Base-by-base conservation (phyloP, 495 filamentous ascomycete species). In the Diplogelasinospora grovesii region DNA sequence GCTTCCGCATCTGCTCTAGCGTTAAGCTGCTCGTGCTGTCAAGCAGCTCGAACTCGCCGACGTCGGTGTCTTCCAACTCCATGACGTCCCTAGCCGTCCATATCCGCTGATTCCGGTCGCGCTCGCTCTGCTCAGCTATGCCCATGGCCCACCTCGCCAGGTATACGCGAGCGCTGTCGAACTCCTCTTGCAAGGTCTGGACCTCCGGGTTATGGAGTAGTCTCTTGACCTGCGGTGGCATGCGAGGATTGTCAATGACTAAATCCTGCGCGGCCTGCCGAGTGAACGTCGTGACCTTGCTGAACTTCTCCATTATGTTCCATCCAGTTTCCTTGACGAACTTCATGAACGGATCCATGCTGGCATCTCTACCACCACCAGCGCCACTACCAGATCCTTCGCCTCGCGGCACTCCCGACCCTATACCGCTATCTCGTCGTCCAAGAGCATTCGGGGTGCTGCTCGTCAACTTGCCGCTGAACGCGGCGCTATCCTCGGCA, bases 111-210 rank as follows among this genome's bases (percentile, higher is more conserved):
- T 77, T 86, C 22, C 79, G 60, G 36, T 98, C 92, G 27, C 77
- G 70, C 57, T 98, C 92, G 53, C 88, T 86, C 65, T 97, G 92
- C 59, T 98, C 92, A 0, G 90, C 88, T 39, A 98, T 93, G 1
- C 86, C 93, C 92, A 97, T 97, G 0, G 92, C 92, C 92, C 92
- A 98, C 31, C 92, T 72, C 3, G 92, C 92, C 16, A 98, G 70
- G 52, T 98, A 98, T 25, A 98, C 67, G 45, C 92, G 74, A 5
- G 93, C 92, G 52, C 86, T 94, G 62, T 97, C 93, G 48, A 97
- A 98, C 57, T 98, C 92, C 45, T 96, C 89, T 57, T 92, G 86
- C 32, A 98, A 50, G 0, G 87, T 95, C 61, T 95, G 89, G 8
- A 98, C 89, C 56, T 98, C 89, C 1, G 92, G 93, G 41, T 93